Evolutionary conservation across 176 grass and related monocot species (phyloP), one percentile per base, ranked within the genome.

Genomic region (Stipa capillata): DNA sequence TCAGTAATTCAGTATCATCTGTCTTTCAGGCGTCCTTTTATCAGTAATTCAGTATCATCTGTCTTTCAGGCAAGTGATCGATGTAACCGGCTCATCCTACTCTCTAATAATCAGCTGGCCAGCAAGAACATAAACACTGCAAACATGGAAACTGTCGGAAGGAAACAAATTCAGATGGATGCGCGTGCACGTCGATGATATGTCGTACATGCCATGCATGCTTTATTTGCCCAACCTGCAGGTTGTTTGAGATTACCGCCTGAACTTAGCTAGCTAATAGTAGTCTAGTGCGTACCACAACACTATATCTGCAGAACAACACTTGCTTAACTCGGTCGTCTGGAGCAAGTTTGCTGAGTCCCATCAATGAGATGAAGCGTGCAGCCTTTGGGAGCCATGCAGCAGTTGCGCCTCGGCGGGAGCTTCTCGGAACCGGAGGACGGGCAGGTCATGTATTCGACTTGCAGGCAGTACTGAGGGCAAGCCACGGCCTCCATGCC

Each of bases 371-470:
- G 81, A 27, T 90, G 84, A 3, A 93, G 91, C 24, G 82, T 85
- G 85, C 91, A 93, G n/a, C 85, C 85, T 13, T 87, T 76, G 41
- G 71, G 65, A 65, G 85, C 17, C 63, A 90, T 7, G 72, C 91
- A 93, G 60, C 82, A 93, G 52, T 88, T 93, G 84, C 91, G 90
- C 33, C 18, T 79, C 1, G 87, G 41, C 18, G 81, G 64, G 12
- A 90, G 87, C 65, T 78, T 75, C 71, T 93, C 3, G 2, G 68
- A 28, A 45, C 91, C 80, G 54, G 87, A 87, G 4, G 87, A 81
- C 20, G 87, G 66, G 71, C 90, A 93, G 15, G 87, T 93, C 49
- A 93, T 59, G 76, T 89, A 93, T 29, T 74, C 77, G 14, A 93
- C 87, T 6, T 82, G 14, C 3, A 87, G 83, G 57, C 87, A 90